These are phyloP conservation scores for Prunus armeniaca DNA, from an alignment of 306 rosid genomes.

Conservation along the genomic window DNA sequence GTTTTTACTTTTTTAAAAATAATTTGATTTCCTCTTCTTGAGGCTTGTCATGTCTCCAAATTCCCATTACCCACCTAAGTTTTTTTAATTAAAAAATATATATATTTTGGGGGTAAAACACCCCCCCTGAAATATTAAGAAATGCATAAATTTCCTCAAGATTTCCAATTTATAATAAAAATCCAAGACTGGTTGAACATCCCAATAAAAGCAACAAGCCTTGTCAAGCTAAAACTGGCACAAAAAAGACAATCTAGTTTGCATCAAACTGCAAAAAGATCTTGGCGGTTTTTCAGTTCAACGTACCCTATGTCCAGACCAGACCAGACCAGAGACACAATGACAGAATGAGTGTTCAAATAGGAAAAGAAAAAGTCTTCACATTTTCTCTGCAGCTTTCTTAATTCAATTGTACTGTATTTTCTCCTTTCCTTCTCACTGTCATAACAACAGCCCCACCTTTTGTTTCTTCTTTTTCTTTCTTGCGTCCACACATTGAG, in stretches of 20 bases:
- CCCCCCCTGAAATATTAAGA: too few species aligned
- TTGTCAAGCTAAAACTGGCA: not conserved
- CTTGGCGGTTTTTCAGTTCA: conserved; percentile 6
- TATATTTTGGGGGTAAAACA: too few species aligned
- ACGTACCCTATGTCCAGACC: not conserved
- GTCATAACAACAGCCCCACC: conserved; percentile 11
- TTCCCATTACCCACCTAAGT: not conserved
- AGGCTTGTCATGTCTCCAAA: not conserved
- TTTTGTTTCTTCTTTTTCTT: conserved; percentile 2
- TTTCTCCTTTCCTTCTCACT: not conserved
- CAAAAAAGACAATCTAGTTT: not conserved
- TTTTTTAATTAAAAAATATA: not conserved
- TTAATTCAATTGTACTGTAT: not conserved
- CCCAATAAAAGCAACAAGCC: not conserved
- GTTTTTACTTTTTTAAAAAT: not conserved
- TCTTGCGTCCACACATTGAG: not conserved
- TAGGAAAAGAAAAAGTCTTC: not conserved
- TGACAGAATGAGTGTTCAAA: conserved; percentile 5
- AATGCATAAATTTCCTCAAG: not conserved
- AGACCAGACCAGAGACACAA: not conserved
- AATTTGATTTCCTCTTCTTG: not conserved
- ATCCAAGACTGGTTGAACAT: not conserved
- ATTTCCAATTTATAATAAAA: not conserved
- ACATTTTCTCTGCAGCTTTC: conserved; percentile 8
- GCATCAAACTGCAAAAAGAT: not conserved